Base-by-base conservation (phyloP, 306 rosid genomes). In the Vigna mungo region DNA sequence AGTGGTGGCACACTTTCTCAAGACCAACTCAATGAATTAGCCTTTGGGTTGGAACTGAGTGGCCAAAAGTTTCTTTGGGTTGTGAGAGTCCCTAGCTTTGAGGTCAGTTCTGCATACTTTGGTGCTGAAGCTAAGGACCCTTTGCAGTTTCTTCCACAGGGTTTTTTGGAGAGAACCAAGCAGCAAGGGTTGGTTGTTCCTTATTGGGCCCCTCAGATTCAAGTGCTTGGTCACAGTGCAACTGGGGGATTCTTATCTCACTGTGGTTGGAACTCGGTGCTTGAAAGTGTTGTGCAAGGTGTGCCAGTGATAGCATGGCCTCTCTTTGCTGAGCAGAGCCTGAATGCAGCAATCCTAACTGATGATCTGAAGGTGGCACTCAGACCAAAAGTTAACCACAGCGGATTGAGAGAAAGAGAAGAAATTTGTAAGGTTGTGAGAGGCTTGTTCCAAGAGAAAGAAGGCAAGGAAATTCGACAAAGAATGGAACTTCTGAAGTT, bases 291-390 rank as follows among this genome's bases (percentile, higher is more conserved):
- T 39, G 56, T 63, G 32, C 3, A 36, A 0, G 81, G 84, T 20
- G 77, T 75, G 37, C 87, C 87, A 2, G 8, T 84, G 4, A 63
- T 84, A 1, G 49, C 81, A 0, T 84, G 87, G 87, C 84, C 87
- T 2, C 74, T 84, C 7, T 84, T 67, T 51, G 84, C 87, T 44
- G 81, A 84, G 25, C 82, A 82, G 4, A 34, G 71, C 8, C 1
- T 82, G 56, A 82, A 82, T 72, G 82, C 85, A 23, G 12, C 41
- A 0, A 15, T 84, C 23, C 23, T 84, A 16, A 2, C 7, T 44
- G 61, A 75, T 49, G 79, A 71, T 47, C 17, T 76, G 0, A 66
- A 55, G 60, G 87, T 86, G 67, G 90, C 86, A 1, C 5, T 87
- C 34, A 76, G 86, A 2, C 77, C 86, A 10, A 79, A 72, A 65